Evolutionary conservation across 306 rosid genomes (phyloP), one percentile per base, ranked within the genome.

Genomic region (Prunus dulcis): DNA sequence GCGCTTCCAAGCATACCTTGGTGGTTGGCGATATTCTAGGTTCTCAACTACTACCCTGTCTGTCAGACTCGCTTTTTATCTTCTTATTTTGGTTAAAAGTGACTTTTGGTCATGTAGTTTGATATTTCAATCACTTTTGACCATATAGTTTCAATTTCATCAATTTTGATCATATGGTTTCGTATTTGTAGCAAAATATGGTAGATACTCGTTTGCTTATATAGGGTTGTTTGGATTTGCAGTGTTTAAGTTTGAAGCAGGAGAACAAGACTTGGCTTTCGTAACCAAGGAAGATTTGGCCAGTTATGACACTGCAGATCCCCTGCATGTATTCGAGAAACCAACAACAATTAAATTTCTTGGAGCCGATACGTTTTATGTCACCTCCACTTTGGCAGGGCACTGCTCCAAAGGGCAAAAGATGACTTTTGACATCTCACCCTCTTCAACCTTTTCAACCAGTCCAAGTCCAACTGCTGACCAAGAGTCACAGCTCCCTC

Each of bases 371-470:
- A 72, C 53, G 0, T 74, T 78, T 60, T 86, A 71, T 70, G 83
- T 81, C 72, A 73, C 78, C 34, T 84, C 89, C 64, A 61, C 78
- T 52, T 20, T 84, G 58, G 8, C 71, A 7, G 73, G 49, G 19
- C 86, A 86, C 78, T 90, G 95, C 76, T 13, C 4, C 32, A 30
- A 65, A 52, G 89, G 91, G 25, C 92, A 87, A 69, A 90, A 87
- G 84, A 65, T 90, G 57, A 75, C 69, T 52, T 27, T 90, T 55
- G 57, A 60, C 62, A 81, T 85, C 80, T 9, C 18, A 22, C 55
- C 82, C 23, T 27, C 73, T 18, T 8, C 9, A 6, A 15, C 71
- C 18, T 45, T 75, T 51, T 3, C 62, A 15, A 50, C 82, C 2
- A 41, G 32, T 66, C 71, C 53, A 43, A 66, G 53, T 55, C 61